Percentiles rank a stretch among this genome's conserved stretches.
phyloP scores from a whole-genome alignment of 108 stramenopile species.

The Schizochytrium sp. region DNA sequence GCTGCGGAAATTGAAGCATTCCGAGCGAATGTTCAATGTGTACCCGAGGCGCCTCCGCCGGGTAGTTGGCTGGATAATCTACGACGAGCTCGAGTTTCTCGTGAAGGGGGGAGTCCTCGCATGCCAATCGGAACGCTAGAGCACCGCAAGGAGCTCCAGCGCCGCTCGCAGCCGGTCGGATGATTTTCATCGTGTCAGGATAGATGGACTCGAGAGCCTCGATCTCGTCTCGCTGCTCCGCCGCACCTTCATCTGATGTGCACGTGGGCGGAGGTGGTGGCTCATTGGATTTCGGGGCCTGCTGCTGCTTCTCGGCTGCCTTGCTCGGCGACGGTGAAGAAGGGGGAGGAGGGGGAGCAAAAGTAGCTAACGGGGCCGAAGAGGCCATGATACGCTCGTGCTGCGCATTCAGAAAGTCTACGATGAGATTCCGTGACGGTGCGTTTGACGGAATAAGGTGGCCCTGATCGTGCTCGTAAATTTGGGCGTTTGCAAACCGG shows the following conservation, averaged over 20 bases:
- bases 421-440: neutral
- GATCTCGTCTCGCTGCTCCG: neutral
- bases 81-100: neutral
- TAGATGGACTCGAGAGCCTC: constrained; percentile 16
- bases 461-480: constrained; percentile 14
- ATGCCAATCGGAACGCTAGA: neutral
- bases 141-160: neutral
- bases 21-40: neutral
- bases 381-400: neutral
- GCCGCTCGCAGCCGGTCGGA: neutral
- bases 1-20: neutral
- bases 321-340: neutral
- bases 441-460: neutral
- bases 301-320: neutral
- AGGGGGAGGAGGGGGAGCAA: neutral
- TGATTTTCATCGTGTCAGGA: neutral
- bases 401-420: neutral
- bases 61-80: neutral
- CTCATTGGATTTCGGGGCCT: neutral
- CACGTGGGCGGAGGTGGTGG: neutral
- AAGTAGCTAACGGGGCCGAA: neutral
- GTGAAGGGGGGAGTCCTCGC: neutral
- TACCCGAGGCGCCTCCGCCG: neutral
- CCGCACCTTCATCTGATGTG: neutral
- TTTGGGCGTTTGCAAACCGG: neutral